Evolutionary conservation across 768 basidiomycete genomes (phyloP), one percentile per base, ranked within the genome.

Genomic region (Termitomyces sp.): DNA sequence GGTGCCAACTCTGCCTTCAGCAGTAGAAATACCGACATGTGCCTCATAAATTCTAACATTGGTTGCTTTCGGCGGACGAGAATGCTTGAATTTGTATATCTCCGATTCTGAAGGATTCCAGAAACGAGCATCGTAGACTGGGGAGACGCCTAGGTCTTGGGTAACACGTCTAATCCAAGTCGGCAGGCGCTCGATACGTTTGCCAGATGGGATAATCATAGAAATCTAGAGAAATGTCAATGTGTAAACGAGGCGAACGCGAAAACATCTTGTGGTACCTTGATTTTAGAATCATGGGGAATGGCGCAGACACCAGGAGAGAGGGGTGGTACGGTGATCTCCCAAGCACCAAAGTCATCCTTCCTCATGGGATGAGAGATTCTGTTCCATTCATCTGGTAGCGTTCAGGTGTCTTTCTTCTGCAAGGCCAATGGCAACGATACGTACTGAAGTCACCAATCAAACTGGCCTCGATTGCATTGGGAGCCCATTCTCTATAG

Each of bases 401-500:
- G 20, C 14, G 26, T 18, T 18, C 30, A 38, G 45, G 53, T 59
- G 48, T 52, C 60, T 18, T 33, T 51, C 44, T 28, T 46, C 44
- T 40, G 43, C 42, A 20, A 32, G 28, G 9, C 33, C 14, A 54
- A 64, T 61, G 46, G 57, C 24, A 61, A 43, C 22, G 57, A 35
- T 28, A 83, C 93, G 72, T 63, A 98, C 95, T 99, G 78, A 99
- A 99, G 47, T 99, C 96, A 45, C 97, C 97, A 65, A 93, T 93
- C 57, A 99, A 73, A 68, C 76, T 80, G 3, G 95, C 96, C 65
- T 88, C 86, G 46, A 66, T 75, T 18, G 90, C 95, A 63, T 90
- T 91, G 0, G 97, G 95, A 9, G 97, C 96, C 97, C 97, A 99
- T 70, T 99, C 97, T 64, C 91, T 80, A 72, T 98, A 98, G 8